Percentiles rank a stretch among this genome's conserved stretches.
Evolutionary conservation across 768 basidiomycete genomes (phyloP).

Genomic region (Agaricus sinodeliciosus): DNA sequence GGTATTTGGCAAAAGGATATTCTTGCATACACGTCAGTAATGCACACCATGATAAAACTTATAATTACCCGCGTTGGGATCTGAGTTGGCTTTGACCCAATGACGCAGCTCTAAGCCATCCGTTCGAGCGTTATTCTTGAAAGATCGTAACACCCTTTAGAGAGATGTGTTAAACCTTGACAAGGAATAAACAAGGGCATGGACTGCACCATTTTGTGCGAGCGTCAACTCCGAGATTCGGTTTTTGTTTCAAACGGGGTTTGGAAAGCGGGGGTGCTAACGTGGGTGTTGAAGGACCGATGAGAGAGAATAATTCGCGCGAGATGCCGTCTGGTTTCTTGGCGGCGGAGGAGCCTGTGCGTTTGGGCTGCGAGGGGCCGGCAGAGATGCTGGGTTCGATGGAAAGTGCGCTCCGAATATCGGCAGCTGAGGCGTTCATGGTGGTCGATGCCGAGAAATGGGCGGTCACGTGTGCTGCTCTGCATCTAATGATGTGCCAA

Average conservation of each 20-base stretch:
- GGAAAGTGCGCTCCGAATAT: slow-evolving; percentile 80
- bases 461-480: slow-evolving; percentile 18
- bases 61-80: slow-evolving; percentile 47
- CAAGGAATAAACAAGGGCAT: slow-evolving; percentile 2
- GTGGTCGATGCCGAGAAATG: slow-evolving; percentile 14
- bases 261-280: slow-evolving; percentile 75
- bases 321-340: slow-evolving; percentile 89
- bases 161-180: background rate
- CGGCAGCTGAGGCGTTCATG: slow-evolving; percentile 71
- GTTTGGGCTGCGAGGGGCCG: slow-evolving; percentile 42
- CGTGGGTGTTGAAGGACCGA: slow-evolving; percentile 88
- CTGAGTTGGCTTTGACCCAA: slow-evolving; percentile 68
- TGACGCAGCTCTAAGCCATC: slow-evolving; percentile 70
- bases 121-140: slow-evolving; percentile 65
- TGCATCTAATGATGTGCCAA: background rate
- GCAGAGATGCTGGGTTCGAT: slow-evolving; percentile 37
- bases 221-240: slow-evolving; percentile 56
- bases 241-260: slow-evolving; percentile 83
- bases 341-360: slow-evolving; percentile 23
- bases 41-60: background rate
- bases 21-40: slow-evolving; percentile 32
- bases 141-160: slow-evolving; percentile 69
- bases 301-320: slow-evolving; percentile 87
- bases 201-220: slow-evolving; percentile 63
- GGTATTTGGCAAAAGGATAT: slow-evolving; percentile 82